phyloP scores from a whole-genome alignment of 2,329 filamentous ascomycete genomes.

The Bimuria novae-zelandiae region DNA sequence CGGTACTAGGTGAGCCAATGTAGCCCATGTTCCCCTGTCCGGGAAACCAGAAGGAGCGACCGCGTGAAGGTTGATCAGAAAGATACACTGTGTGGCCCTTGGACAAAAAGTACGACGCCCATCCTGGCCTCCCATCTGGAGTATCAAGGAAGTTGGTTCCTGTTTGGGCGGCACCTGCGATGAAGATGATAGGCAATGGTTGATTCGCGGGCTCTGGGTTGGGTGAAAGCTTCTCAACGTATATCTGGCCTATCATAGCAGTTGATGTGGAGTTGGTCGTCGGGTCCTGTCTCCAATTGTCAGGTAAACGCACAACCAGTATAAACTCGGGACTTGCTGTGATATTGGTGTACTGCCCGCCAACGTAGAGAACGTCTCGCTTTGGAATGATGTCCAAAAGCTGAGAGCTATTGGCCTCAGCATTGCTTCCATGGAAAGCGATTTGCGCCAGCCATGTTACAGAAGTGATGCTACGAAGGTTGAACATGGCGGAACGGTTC shows the following conservation, averaged over 20 bases:
- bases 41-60: constrained; percentile 52
- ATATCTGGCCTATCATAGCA: constrained; percentile 29
- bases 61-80: constrained; percentile 53
- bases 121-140: constrained; percentile 55
- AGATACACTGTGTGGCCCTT: constrained; percentile 56
- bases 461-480: constrained; percentile 15
- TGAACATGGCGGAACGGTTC: constrained; percentile 12
- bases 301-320: constrained; percentile 8
- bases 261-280: constrained; percentile 5
- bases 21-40: constrained; percentile 5
- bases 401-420: constrained; percentile 14
- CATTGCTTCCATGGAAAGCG: constrained; percentile 11
- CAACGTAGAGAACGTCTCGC: constrained; percentile 30
- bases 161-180: constrained; percentile 34
- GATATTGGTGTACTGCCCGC: constrained; percentile 27
- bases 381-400: constrained; percentile 17
- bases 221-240: constrained; percentile 33
- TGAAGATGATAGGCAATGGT: constrained; percentile 34
- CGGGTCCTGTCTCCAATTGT: constrained; percentile 1
- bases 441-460: constrained; percentile 13
- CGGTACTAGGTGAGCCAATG: constrained; percentile 28
- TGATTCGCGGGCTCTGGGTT: constrained; percentile 8
- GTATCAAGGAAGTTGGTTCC: constrained; percentile 49
- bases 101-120: constrained; percentile 54
- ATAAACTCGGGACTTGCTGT: constrained; percentile 11